phyloP scores from a whole-genome alignment of 2,329 filamentous ascomycete species.

The Pseudocercospora vitis region DNA sequence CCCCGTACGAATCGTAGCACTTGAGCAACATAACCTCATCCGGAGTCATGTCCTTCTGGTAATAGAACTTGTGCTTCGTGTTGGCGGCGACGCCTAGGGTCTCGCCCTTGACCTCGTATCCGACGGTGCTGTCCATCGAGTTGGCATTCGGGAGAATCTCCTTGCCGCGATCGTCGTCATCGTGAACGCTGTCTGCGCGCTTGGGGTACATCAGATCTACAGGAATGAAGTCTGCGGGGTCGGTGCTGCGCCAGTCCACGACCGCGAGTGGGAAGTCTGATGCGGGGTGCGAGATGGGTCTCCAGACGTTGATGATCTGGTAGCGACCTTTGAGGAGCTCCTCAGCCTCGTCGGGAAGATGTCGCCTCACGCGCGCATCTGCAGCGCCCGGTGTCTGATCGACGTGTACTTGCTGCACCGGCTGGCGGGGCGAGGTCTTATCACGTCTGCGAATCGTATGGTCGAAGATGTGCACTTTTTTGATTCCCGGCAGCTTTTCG shows the following conservation, averaged over 20 bases:
- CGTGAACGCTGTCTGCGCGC: slow-evolving; percentile 38
- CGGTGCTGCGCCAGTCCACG: slow-evolving; percentile 62
- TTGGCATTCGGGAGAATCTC: slow-evolving; percentile 55
- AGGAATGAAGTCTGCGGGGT: slow-evolving; percentile 58
- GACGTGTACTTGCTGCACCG: slow-evolving; percentile 69
- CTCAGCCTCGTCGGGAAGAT: slow-evolving; percentile 59
- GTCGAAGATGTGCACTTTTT: slow-evolving; percentile 68
- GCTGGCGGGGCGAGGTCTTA: slow-evolving; percentile 59
- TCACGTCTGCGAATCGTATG: slow-evolving; percentile 65
- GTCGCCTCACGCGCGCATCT: slow-evolving; percentile 60
- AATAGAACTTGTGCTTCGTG: slow-evolving; percentile 62
- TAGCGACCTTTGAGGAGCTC: slow-evolving; percentile 59
- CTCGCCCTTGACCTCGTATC: slow-evolving; percentile 64
- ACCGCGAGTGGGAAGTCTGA: slow-evolving; percentile 68
- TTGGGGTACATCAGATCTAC: slow-evolving; percentile 64
- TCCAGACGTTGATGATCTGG: slow-evolving; percentile 71
- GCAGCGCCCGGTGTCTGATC: slow-evolving; percentile 68
- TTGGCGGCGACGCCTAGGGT: slow-evolving; percentile 61
- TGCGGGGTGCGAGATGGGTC: slow-evolving; percentile 63
- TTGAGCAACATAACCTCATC: slow-evolving; percentile 56
- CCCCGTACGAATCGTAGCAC: slow-evolving; percentile 49
- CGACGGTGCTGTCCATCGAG: slow-evolving; percentile 52
- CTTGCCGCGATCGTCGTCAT: slow-evolving; percentile 58
- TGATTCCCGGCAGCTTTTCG: slow-evolving; percentile 55
- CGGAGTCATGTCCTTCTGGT: slow-evolving; percentile 66